Base-by-base conservation (phyloP, 2,329 filamentous ascomycete species). In the Gaeumannomyces sp. region DNA sequence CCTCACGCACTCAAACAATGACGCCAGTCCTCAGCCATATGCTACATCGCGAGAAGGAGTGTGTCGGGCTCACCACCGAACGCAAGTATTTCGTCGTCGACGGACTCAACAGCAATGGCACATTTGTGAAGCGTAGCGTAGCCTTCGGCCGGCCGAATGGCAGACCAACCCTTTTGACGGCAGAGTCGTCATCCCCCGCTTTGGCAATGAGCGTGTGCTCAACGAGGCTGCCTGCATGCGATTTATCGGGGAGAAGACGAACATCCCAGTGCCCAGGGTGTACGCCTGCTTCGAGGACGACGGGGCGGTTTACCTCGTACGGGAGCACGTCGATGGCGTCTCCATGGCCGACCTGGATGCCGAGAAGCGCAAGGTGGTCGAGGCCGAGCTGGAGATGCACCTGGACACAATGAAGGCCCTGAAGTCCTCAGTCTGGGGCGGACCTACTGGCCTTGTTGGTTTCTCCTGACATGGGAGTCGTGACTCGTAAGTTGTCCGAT, bases 281-380 rank as follows among this genome's bases (percentile, higher is more conserved):
- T 66, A 69, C 56, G 68, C 65, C 59, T 65, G 69, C 64, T 74
- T 75, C 61, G 70, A 74, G 57, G 72, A 75, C 60, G 72, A 73
- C 62, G 72, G 69, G 3, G 72, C 73, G n/a, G 72, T 69, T 61
- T 73, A 73, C 64, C 50, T 75, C 27, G 67, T 73, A 16, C 73
- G 70, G 11, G 71, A 75, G 62, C 71, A 69, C 63, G 67, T 76
- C 25, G 65, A 71, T 25, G 74, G 74, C 16, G 70, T 73, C 7
- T 65, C 56, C 61, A 73, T 76, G 73, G 64, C 68, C 25, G 66
- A 71, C 11, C 70, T 76, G 8, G 13, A 63, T 7, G 71, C n/a
- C n/a, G n/a, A n/a, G n/a, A n/a, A n/a, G n/a, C n/a, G n/a, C n/a
- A n/a, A n/a, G n/a, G n/a, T n/a, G n/a, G n/a, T n/a, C n/a, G n/a